Evolutionary conservation across 2,329 filamentous ascomycete genomes (phyloP).

Genomic region (Fonsecaea monophora): DNA sequence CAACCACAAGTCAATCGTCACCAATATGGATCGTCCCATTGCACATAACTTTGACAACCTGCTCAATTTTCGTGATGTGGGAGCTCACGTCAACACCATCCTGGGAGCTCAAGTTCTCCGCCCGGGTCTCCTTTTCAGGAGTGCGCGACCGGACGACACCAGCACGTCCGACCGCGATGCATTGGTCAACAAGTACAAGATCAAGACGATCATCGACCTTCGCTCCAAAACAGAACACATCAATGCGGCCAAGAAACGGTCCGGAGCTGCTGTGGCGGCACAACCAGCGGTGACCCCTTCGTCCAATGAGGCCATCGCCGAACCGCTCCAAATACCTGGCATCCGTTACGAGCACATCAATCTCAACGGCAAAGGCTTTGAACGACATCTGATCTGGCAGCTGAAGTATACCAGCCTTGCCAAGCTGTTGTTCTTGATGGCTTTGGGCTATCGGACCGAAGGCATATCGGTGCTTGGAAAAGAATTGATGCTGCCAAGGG

Average conservation of each 20-base stretch:
- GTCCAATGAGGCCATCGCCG: slow-evolving; percentile 55
- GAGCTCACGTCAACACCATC: slow-evolving; percentile 57
- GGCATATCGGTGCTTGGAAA: slow-evolving; percentile 73
- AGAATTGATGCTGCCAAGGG: slow-evolving; percentile 74
- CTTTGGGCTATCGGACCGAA: slow-evolving; percentile 70
- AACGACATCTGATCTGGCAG: slow-evolving; percentile 70
- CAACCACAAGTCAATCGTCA: not conserved
- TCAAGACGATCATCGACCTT: slow-evolving; percentile 79
- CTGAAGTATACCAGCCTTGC: slow-evolving; percentile 67
- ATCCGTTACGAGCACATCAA: slow-evolving; percentile 71
- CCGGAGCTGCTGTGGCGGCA: slow-evolving; percentile 48
- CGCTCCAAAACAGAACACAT: slow-evolving; percentile 80
- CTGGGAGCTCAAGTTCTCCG: slow-evolving; percentile 53
- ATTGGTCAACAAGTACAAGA: slow-evolving; percentile 65
- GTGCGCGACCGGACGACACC: slow-evolving; percentile 74
- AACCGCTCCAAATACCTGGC: slow-evolving; percentile 68
- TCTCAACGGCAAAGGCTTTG: slow-evolving; percentile 75
- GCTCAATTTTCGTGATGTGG: slow-evolving; percentile 80
- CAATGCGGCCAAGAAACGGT: slow-evolving; percentile 69
- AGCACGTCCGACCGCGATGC: slow-evolving; percentile 67
- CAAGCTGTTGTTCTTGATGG: slow-evolving; percentile 67
- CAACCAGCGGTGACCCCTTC: slow-evolving; percentile 53
- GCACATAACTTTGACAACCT: slow-evolving; percentile 60
- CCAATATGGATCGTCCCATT: not conserved
- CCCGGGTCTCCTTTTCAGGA: slow-evolving; percentile 71